Base-by-base conservation (phyloP, 306 rosid genomes). In the Biancaea sappan region DNA sequence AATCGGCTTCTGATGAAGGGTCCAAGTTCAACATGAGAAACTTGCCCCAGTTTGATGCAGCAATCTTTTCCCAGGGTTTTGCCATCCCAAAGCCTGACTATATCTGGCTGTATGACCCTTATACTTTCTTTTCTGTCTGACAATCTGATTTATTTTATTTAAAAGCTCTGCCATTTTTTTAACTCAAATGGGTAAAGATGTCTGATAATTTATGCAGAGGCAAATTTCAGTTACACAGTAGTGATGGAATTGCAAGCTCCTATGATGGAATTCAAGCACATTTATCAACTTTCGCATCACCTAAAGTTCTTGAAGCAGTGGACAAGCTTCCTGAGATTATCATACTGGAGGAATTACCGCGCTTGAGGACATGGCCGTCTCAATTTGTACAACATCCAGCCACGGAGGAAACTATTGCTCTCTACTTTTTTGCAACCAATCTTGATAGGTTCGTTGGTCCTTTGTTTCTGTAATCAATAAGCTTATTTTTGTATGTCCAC, bases 181-280 rank as follows among this genome's bases (percentile, higher is more conserved):
- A 35, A 38, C 65, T 51, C 26, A 44, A 51, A 51, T 54, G 72
- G 46, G 29, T 44, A 24, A 54, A 22, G 1, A 16, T 69, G 22
- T 48, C 21, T 76, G 32, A 41, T 72, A 29, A 66, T 64, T 63
- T 38, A 51, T 69, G 80, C 80, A 83, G 89, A 61, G 89, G 87
- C 2, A 73, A 44, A 71, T 74, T 86, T 83, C 71, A 71, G 44
- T 80, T 80, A 16, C 65, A 37, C 59, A 60, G 6, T 5, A 60
- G 13, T 40, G 77, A 58, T 12, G 69, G 66, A 18, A 28, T 14
- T 61, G 57, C 21, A 31, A 56, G 32, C 26, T 65, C 47, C 52
- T 83, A 32, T 48, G 70, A 71, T 52, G 72, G 85, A 37, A 41
- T 86, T 40, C 89, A 77, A 80, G 85, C 85, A 32, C 85, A 83